Base-by-base conservation (phyloP, 2,329 filamentous ascomycete species). In the Keithomyces neogunnii region DNA sequence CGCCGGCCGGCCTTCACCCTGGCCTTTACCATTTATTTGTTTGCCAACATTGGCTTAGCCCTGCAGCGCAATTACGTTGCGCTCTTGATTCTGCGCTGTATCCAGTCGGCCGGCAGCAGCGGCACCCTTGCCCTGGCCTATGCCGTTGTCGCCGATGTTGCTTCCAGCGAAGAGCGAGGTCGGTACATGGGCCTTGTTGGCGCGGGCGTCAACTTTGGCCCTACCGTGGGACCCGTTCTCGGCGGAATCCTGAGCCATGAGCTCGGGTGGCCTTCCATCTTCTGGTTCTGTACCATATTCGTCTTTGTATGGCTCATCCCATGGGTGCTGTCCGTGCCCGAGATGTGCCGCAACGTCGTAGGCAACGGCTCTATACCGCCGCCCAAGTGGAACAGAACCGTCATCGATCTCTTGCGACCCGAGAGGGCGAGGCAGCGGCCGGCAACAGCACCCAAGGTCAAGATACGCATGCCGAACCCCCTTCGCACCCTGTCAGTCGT, bases 121-220 rank as follows among this genome's bases (percentile, higher is more conserved):
- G 82, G 82, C 0, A 86, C 85, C 0, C 73, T 89, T n/a, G 84
- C 87, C 0, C 71, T 93, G 1, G 81, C 80, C 0, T 85, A 78
- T 54, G 88, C 82, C 2, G 81, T 89, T 2, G 78, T 91, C 11
- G 83, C 85, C 1, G 88, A 93, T 59, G 75, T 90, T 4, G 76
- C 83, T 0, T 81, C 84, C 0, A 82, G 78, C 45, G 75, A 79
- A 0, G 85, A 92, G 63, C 73, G 88, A 58, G 88, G 88, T 3
- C 79, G 76, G 51, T 91, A 87, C 61, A 84, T 91, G 70, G 86
- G 81, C 48, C 77, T 83, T 53, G 79, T 83, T n/a, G 77, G 75
- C 33, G 74, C 73, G 3, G 82, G 78, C 13, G 70, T 78, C 50
- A 80, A 83, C 3, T 60, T 86, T 32, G 77, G 75, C 0, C 75